Evolutionary conservation across 257 asterid genomes (phyloP).

Genomic region (Solanum chaucha): DNA sequence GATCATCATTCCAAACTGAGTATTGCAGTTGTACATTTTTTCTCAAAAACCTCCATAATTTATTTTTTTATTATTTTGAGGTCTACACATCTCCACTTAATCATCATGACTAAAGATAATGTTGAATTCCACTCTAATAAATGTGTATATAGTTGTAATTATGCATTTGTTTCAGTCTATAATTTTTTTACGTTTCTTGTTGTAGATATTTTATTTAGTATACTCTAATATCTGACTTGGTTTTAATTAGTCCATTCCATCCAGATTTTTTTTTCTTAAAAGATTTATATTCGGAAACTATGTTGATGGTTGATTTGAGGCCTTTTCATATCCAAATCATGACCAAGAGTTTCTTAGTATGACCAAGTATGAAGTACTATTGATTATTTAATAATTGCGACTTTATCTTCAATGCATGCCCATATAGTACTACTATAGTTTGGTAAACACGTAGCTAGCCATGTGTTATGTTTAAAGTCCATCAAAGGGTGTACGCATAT

Average conservation of each 20-base stretch:
- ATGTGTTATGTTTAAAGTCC: not conserved
- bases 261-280: not conserved
- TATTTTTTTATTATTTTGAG: not conserved
- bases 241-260: not conserved
- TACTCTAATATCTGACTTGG: not conserved
- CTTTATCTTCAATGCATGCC: not conserved
- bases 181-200: not conserved
- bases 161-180: not conserved
- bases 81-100: not conserved
- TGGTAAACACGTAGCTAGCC: not conserved
- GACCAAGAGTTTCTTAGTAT: not conserved
- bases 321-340: not conserved
- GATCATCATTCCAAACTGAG: no score
- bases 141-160: not conserved
- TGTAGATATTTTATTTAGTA: not conserved
- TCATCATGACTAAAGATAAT: not conserved
- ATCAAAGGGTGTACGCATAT: not conserved
- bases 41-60: not conserved
- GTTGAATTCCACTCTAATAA: not conserved
- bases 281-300: not conserved
- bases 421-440: not conserved
- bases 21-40: no score
- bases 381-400: not conserved
- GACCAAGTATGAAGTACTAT: not conserved
- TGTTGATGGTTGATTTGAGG: not conserved